Percentiles rank a stretch among this genome's conserved stretches.
Evolutionary conservation across 2,329 filamentous ascomycete genomes (phyloP).

Genomic region (Stachybotrys chartarum): DNA sequence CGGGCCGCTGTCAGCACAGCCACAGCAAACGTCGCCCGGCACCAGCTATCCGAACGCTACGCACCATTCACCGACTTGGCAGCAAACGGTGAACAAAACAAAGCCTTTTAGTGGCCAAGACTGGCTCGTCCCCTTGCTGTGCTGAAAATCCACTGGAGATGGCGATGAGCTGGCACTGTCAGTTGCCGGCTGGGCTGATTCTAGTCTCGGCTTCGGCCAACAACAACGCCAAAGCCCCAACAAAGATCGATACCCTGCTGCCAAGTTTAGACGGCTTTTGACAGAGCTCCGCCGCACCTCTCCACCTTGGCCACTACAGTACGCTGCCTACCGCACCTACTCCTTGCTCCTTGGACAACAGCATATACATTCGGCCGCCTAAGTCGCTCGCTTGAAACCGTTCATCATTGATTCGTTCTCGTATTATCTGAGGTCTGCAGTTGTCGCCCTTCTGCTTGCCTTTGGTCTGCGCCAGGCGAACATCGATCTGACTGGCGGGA

Average conservation of each 20-base stretch:
- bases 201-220: too few relatives aligned
- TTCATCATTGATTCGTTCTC: background rate
- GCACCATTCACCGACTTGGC: background rate
- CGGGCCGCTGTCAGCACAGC: background rate
- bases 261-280: background rate
- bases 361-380: background rate
- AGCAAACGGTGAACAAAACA: background rate
- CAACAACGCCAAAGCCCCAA: too few relatives aligned
- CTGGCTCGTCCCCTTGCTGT: background rate
- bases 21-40: background rate
- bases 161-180: too few relatives aligned
- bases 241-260: background rate
- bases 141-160: too few relatives aligned
- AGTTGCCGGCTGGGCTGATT: background rate
- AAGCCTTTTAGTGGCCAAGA: background rate
- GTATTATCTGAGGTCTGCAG: background rate
- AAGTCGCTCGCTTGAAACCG: too few relatives aligned
- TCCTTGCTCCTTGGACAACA: background rate
- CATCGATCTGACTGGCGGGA: background rate
- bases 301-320: background rate
- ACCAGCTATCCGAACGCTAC: background rate
- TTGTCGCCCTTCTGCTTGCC: background rate
- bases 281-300: background rate
- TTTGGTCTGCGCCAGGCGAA: slow-evolving; percentile 6
- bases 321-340: too few relatives aligned